These are phyloP conservation scores for Gastrolobium villosum DNA, from an alignment of 306 rosid genomes.

Conservation along the genomic window DNA sequence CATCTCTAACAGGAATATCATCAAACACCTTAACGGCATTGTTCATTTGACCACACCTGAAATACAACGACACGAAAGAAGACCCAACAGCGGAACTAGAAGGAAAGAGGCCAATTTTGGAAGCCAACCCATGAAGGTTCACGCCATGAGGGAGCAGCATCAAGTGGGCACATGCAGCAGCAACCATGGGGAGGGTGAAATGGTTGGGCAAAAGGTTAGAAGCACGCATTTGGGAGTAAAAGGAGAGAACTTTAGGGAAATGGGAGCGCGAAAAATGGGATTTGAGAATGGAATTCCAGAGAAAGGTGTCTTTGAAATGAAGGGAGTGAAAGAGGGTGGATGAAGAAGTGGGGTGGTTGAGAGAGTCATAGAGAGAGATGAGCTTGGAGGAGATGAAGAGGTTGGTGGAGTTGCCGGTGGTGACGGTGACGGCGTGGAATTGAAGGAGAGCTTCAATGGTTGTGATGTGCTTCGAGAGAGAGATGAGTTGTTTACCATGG, in stretches of 20 bases:
- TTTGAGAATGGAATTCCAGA: conserved; percentile 83
- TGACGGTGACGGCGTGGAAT: conserved; percentile 68
- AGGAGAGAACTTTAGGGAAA: conserved; percentile 51
- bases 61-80: conserved; percentile 70
- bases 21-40: conserved; percentile 68
- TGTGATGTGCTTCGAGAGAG: conserved; percentile 56
- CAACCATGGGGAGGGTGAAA: conserved; percentile 75
- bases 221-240: conserved; percentile 68
- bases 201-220: conserved; percentile 56
- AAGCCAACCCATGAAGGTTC: conserved; percentile 66
- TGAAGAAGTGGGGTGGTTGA: conserved; percentile 52
- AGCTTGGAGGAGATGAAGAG: conserved; percentile 76
- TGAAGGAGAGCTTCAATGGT: conserved; percentile 59
- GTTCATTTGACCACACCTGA: conserved; percentile 59
- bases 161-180: conserved; percentile 65
- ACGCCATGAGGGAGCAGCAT: conserved; percentile 51
- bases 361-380: conserved; percentile 70
- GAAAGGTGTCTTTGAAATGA: conserved; percentile 63
- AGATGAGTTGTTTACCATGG: conserved; percentile 45
- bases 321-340: conserved; percentile 59
- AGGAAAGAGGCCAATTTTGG: conserved; percentile 58
- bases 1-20: conserved; percentile 70
- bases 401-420: conserved; percentile 83
- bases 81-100: conserved; percentile 65
- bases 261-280: conserved; percentile 70